These are phyloP conservation scores for Paragyromitra xinjiangensis DNA, from an alignment of 495 filamentous ascomycete genomes.

Conservation along the genomic window DNA sequence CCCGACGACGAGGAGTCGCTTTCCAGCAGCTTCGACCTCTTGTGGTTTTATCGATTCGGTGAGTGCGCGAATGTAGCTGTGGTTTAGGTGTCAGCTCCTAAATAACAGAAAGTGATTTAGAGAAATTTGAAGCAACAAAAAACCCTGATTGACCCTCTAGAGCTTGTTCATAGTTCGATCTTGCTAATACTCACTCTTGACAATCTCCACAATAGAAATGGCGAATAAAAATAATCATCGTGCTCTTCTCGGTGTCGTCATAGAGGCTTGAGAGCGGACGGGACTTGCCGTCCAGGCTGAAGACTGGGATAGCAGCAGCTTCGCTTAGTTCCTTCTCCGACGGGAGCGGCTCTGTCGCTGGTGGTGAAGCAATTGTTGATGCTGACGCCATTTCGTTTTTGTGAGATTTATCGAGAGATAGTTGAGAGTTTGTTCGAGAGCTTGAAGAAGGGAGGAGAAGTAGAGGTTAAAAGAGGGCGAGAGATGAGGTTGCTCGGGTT, in stretches of 20 bases:
- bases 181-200: slow-evolving; percentile 35
- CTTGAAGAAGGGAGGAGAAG: not conserved
- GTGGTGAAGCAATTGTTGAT: not conserved
- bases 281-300: slow-evolving; percentile 64
- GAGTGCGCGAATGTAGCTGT: slow-evolving; percentile 75
- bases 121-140: no score
- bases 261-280: slow-evolving; percentile 75
- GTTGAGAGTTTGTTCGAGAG: not conserved
- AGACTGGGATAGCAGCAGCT: slow-evolving; percentile 15
- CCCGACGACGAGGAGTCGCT: slow-evolving; percentile 68
- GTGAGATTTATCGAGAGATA: not conserved
- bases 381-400: not conserved
- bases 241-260: slow-evolving; percentile 58
- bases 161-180: slow-evolving; percentile 31
- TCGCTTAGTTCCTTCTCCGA: slow-evolving; percentile 21
- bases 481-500: not conserved
- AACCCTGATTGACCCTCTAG: not conserved
- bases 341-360: slow-evolving; percentile 24
- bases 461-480: not conserved
- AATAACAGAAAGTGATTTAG: no score
- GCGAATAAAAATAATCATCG: slow-evolving; percentile 76
- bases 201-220: slow-evolving; percentile 92
- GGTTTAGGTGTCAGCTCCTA: not conserved
- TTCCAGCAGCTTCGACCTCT: slow-evolving; percentile 60
- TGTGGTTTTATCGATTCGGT: slow-evolving; percentile 68